Conservation (phyloP, 495 filamentous ascomycete species). For the Neurospora cerealis region DNA sequence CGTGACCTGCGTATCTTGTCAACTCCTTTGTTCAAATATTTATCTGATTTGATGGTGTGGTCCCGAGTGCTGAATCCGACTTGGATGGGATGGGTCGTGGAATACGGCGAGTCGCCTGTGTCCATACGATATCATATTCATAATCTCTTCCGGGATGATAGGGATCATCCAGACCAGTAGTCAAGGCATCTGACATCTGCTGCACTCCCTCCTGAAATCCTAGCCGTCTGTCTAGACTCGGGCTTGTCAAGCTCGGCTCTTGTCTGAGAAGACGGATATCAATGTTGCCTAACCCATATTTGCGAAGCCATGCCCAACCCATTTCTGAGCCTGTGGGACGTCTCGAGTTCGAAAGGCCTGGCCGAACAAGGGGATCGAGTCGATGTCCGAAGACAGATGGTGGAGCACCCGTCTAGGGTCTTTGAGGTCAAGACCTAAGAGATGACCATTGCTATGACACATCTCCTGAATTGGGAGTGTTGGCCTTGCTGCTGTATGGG, state of each 20-base stretch:
- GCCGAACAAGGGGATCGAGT: not conserved
- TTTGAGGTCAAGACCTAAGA: not conserved
- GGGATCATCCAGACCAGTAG: not conserved
- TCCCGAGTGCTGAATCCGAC: not conserved
- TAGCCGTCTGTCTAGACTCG: not conserved
- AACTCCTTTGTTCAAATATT: not conserved
- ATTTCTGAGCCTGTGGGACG: not conserved
- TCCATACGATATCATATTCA: not conserved
- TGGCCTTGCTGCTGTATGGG: not conserved
- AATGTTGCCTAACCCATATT: not conserved
- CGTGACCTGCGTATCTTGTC: not conserved
- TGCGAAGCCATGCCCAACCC: not conserved
- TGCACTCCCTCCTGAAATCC: not conserved
- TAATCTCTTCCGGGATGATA: not conserved
- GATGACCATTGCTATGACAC: not conserved
- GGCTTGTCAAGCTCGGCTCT: not conserved
- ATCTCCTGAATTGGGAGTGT: not conserved
- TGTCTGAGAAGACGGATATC: not conserved
- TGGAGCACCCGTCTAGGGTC: not conserved
- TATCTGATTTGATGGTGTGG: not conserved
- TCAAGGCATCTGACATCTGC: not conserved
- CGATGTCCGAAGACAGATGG: not conserved
- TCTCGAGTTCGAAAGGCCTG: not conserved
- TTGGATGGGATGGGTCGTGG: not conserved
- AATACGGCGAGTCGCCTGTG: not conserved